A percentile compares a stretch with the other conserved stretches of the same genome.
Conservation (phyloP, 495 filamentous ascomycete species). For the Cetradonia linearis region DNA sequence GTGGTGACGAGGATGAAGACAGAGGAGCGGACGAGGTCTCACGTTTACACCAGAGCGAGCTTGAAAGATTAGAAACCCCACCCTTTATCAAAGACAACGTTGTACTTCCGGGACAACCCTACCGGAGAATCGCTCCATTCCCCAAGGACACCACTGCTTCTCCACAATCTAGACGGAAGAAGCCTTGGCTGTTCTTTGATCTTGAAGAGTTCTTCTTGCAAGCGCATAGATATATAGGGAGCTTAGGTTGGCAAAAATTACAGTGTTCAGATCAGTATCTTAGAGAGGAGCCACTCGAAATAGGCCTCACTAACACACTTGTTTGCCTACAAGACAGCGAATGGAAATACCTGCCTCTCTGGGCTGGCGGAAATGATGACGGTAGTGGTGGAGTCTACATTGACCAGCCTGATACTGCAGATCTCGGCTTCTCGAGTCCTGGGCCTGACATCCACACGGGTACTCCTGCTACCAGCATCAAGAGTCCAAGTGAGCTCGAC, state of each 20-base stretch:
- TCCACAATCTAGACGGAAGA: background rate
- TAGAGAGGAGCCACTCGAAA: constrained; percentile 11
- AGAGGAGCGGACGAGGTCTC: background rate
- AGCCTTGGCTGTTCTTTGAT: constrained; percentile 8
- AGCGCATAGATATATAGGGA: constrained; percentile 18
- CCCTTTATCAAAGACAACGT: background rate
- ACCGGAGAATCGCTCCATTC: background rate
- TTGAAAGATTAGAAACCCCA: background rate
- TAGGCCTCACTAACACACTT: constrained; percentile 34
- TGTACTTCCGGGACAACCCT: background rate
- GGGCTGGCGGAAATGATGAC: constrained; percentile 48
- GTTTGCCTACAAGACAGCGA: constrained; percentile 41
- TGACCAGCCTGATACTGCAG: constrained; percentile 33
- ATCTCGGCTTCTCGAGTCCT: constrained; percentile 34
- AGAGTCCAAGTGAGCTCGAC: constrained; percentile 25
- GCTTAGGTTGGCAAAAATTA: constrained; percentile 23
- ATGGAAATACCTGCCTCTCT: constrained; percentile 43
- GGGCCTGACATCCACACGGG: constrained; percentile 38
- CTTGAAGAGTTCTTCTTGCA: constrained; percentile 15
- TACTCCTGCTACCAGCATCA: constrained; percentile 25
- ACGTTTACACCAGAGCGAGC: background rate
- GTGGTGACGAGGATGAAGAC: too few species aligned
- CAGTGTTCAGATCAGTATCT: constrained; percentile 6
- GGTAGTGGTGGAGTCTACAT: constrained; percentile 43
- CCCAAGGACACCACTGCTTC: too few species aligned